These are phyloP conservation scores for Rhodotorula sp. DNA, from an alignment of 1,284 basidiomycete species.

Conservation along the genomic window DNA sequence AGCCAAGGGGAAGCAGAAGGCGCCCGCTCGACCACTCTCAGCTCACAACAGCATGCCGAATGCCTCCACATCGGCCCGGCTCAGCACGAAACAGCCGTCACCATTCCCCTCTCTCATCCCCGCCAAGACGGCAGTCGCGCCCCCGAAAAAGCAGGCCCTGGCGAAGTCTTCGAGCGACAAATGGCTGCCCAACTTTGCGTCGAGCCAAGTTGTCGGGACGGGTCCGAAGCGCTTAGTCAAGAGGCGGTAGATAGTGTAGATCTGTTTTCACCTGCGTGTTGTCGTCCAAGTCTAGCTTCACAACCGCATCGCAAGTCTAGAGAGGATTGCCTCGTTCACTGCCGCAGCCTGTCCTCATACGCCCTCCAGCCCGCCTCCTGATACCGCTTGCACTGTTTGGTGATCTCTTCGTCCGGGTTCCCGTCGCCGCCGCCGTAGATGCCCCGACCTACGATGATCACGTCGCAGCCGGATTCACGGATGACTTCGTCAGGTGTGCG, in stretches of 20 bases:
- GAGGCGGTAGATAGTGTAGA: neutral
- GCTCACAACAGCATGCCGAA: neutral
- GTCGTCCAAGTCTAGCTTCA: neutral
- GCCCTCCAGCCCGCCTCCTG: constrained; percentile 86
- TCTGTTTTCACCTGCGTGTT: neutral
- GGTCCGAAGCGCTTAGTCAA: neutral
- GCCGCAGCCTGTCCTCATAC: constrained; percentile 54
- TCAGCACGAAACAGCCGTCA: neutral
- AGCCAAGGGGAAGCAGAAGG: neutral
- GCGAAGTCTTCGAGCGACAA: constrained; percentile 1
- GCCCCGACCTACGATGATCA: constrained; percentile 96
- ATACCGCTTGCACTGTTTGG: constrained; percentile 77
- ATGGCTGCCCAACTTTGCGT: neutral
- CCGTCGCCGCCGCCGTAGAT: constrained; percentile 77
- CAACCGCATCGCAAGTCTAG: neutral
- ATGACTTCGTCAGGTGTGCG: constrained; percentile 86
- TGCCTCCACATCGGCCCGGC: neutral
- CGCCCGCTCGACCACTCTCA: neutral
- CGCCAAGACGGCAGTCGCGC: neutral
- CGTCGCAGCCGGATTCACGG: constrained; percentile 81
- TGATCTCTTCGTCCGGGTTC: constrained; percentile 61
- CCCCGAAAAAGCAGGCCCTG: neutral
- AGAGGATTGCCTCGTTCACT: neutral
- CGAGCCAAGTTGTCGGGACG: neutral
- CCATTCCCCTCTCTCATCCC: neutral